Evolutionary conservation across 495 filamentous ascomycete species (phyloP), one percentile per base, ranked within the genome.

Genomic region (Penicillium pancosmium): DNA sequence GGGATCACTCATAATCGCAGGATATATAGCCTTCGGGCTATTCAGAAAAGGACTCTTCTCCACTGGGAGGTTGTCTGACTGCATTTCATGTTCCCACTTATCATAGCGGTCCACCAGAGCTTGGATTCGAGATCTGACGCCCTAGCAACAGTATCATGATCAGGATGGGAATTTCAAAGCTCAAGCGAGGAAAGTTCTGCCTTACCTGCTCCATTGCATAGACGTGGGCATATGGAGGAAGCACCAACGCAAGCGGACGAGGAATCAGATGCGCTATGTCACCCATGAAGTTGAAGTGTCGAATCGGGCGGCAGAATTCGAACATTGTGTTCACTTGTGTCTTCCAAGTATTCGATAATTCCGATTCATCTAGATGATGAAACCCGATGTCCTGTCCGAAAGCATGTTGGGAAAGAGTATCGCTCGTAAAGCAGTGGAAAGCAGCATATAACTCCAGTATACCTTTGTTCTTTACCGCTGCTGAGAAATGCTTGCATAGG

Each of bases 371-470:
- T 3, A 69, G 52, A 16, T 60, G 54, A 11, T 53, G 56, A 44
- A 61, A 61, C 11, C 55, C 54, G 15, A 49, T 18, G 6, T 61
- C 21, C 5, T 21, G 5, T 4, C 59, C 71, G 38, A 79, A 77
- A 13, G 70, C 68, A 52, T 80, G 77, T 7, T 72, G 62, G 1
- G 68, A 71, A 27, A 81, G 74, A 21, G 74, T 72, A 55, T 85
- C 76, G 31, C 68, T 68, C 2, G 79, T 74, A 38, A 82, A 66
- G 12, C 73, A 69, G n/a, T 66, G 56, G 52, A 73, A 80, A 1
- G 73, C 76, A 5, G 69, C 56, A 50, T 76, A 65, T 12, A 83
- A 50, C 25, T 77, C 68, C 2, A 84, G 54, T 1, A 68, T 50
- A 11, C 65, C 43, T 10, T 66, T 21, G 4, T 27, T 49, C 5